Evolutionary conservation across 345 rosid genomes (phyloP).

Genomic region (Hibiscus trionum): DNA sequence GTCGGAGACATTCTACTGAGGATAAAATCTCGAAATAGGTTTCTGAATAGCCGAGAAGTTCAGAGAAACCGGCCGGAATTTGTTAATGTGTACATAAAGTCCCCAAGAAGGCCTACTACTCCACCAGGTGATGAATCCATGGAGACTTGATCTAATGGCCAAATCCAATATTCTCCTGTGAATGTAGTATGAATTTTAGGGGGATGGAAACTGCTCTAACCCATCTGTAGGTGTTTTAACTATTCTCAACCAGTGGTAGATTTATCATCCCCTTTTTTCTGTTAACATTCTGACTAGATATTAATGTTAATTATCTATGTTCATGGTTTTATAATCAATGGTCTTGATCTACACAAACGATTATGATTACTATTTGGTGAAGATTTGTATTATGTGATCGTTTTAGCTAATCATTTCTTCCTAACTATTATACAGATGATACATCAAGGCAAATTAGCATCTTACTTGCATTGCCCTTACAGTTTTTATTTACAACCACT

Average conservation of each 20-base stretch:
- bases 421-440: neutral
- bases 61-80: neutral
- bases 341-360: neutral
- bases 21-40: conserved; percentile 53
- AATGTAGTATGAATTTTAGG: neutral
- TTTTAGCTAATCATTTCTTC: conserved; percentile 2
- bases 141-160: neutral
- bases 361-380: conserved; percentile 1
- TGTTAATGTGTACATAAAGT: neutral
- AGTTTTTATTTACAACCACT: neutral
- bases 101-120: conserved; percentile 5
- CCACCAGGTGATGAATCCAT: neutral
- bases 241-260: neutral
- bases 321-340: neutral
- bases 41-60: conserved; percentile 26
- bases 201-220: neutral
- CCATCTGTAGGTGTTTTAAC: neutral
- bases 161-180: neutral
- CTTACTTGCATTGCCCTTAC: neutral
- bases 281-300: neutral
- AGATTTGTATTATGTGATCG: neutral
- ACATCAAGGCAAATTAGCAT: neutral
- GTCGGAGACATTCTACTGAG: conserved; percentile 50
- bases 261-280: too few species aligned
- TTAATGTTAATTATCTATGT: neutral